These are phyloP conservation scores for Penicillium odoratum DNA, from an alignment of 495 filamentous ascomycete genomes.

Conservation along the genomic window DNA sequence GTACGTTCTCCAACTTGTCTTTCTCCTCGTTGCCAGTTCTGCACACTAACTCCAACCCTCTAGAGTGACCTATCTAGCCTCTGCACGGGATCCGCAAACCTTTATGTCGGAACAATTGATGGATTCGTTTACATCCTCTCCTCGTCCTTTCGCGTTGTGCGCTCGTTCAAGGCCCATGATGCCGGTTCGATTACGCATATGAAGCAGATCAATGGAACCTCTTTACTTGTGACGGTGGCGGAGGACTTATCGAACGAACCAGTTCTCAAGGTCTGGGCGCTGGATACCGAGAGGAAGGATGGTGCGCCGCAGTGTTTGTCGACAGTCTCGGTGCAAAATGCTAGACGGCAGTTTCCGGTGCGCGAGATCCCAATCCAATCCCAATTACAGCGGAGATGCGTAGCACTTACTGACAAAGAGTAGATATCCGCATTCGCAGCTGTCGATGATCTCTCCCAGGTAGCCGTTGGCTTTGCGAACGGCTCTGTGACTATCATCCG, in stretches of 20 bases:
- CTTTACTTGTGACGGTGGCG: slow-evolving; percentile 80
- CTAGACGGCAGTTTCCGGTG: slow-evolving; percentile 88
- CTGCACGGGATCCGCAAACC: slow-evolving; percentile 82
- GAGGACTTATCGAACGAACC: slow-evolving; percentile 88
- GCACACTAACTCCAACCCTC: not conserved
- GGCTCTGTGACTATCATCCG: slow-evolving; percentile 91
- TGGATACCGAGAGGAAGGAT: slow-evolving; percentile 95
- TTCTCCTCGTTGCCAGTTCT: not conserved
- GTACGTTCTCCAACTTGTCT: slow-evolving; percentile 48
- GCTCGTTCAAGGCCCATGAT: slow-evolving; percentile 85
- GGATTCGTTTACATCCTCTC: slow-evolving; percentile 85
- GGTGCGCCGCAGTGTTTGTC: slow-evolving; percentile 83
- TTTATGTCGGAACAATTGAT: slow-evolving; percentile 84
- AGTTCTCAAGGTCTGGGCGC: slow-evolving; percentile 89
- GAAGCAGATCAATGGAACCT: slow-evolving; percentile 87
- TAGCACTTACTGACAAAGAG: not conserved
- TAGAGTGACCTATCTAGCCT: slow-evolving; percentile 67
- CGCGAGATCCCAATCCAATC: slow-evolving; percentile 3
- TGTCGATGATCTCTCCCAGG: slow-evolving; percentile 82
- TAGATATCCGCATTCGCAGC: slow-evolving; percentile 89
- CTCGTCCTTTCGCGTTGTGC: slow-evolving; percentile 79
- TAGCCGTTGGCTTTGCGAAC: slow-evolving; percentile 94
- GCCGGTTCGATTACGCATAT: slow-evolving; percentile 82
- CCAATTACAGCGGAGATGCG: not conserved
- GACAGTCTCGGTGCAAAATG: slow-evolving; percentile 83